phyloP scores from a whole-genome alignment of 352 stramenopile genomes.

The Elongisporangium prolatum region DNA sequence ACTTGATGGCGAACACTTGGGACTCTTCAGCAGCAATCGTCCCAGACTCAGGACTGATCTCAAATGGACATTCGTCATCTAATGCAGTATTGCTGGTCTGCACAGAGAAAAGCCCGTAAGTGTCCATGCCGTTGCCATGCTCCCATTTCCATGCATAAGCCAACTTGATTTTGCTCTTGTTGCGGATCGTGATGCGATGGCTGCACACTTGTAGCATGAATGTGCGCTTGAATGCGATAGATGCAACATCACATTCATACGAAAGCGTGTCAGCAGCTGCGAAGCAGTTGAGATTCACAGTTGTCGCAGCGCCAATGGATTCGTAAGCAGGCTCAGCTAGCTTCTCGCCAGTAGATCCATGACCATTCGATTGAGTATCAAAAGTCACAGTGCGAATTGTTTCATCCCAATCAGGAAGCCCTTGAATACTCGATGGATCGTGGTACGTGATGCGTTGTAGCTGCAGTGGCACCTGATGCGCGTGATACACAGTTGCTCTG shows the following conservation, averaged over 20 bases:
- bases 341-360: constrained; percentile 13
- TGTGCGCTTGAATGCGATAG: constrained; percentile 70
- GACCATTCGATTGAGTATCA: constrained; percentile 8
- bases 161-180: constrained; percentile 70
- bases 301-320: constrained; percentile 20
- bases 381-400: constrained; percentile 61
- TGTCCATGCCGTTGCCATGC: constrained; percentile 3
- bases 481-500: constrained; percentile 29
- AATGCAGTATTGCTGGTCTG: constrained; percentile 2
- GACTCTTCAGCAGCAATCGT: constrained; percentile 46
- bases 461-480: constrained; percentile 33
- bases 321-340: constrained; percentile 49
- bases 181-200: constrained; percentile 59
- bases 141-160: constrained; percentile 57
- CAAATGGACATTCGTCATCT: constrained; percentile 82
- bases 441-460: constrained; percentile 57
- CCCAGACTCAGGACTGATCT: constrained; percentile 62
- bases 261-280: constrained; percentile 52
- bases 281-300: constrained; percentile 53
- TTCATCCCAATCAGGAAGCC: constrained; percentile 71
- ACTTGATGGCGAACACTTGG: constrained; percentile 82
- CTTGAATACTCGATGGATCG: constrained; percentile 9
- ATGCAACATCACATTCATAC: constrained; percentile 56
- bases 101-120: constrained; percentile 2
- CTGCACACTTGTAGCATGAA: constrained; percentile 87